These are phyloP conservation scores for Salvia sclarea DNA, from an alignment of 305 asterid genomes.

Conservation along the genomic window DNA sequence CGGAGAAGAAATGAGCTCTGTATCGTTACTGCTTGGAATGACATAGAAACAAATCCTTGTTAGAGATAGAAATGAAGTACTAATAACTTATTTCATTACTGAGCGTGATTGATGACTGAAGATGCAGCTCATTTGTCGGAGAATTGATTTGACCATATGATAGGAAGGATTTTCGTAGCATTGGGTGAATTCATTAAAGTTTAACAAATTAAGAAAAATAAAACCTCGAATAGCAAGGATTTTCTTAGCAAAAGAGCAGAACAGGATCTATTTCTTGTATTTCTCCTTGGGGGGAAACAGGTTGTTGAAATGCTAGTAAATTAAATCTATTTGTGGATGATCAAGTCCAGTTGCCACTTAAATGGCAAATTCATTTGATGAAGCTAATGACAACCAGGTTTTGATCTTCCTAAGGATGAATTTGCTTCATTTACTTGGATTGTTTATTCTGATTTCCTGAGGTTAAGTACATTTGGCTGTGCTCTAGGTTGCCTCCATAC, in stretches of 20 bases:
- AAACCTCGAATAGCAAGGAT: not conserved
- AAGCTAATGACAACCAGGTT: not conserved
- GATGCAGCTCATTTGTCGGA: constrained; percentile 3
- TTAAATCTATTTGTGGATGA: not conserved
- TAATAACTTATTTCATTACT: not conserved
- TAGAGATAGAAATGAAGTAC: not conserved
- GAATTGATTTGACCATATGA: not conserved
- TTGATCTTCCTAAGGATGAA: not conserved
- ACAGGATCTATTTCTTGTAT: not conserved
- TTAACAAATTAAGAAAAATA: not conserved
- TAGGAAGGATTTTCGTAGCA: no score
- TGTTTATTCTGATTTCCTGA: not conserved
- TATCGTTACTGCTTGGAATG: not conserved
- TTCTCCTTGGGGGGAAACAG: not conserved
- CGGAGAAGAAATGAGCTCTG: not conserved
- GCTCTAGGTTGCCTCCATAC: not conserved
- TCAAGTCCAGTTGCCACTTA: constrained; percentile 2
- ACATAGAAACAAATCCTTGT: not conserved
- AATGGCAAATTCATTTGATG: not conserved
- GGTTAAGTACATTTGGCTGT: not conserved
- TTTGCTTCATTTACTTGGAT: not conserved
- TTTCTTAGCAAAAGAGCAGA: not conserved
- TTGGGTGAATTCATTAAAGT: no score
- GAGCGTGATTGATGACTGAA: not conserved
- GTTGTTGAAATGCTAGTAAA: not conserved